phyloP scores from a whole-genome alignment of 2,329 filamentous ascomycete species.

The Beauveria bassiana region DNA sequence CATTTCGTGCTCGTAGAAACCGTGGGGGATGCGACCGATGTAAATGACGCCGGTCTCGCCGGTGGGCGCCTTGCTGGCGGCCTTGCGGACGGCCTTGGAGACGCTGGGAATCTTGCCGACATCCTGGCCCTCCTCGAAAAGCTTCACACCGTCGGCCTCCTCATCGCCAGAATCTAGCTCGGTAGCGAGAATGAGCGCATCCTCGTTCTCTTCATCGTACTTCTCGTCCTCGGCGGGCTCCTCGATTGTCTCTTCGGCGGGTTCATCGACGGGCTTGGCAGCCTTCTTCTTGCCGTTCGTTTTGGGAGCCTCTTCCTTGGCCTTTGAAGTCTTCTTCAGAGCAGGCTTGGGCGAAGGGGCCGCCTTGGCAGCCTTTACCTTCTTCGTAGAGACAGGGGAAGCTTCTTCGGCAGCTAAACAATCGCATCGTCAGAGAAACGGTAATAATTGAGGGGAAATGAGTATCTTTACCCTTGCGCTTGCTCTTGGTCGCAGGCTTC shows the following conservation, averaged over 20 bases:
- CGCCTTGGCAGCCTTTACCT: constrained; percentile 23
- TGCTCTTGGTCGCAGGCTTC: constrained; percentile 29
- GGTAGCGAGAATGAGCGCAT: constrained; percentile 35
- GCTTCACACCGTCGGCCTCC: constrained; percentile 27
- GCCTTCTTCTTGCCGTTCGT: constrained; percentile 14
- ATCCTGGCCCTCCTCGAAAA: constrained; percentile 41
- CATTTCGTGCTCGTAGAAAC: constrained; percentile 98
- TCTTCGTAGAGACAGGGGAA: constrained; percentile 37
- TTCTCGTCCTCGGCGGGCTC: constrained; percentile 18
- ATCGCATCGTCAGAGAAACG: constrained; percentile 17
- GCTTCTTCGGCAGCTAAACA: constrained; percentile 34
- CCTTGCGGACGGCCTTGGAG: constrained; percentile 36
- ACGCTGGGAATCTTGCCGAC: constrained; percentile 44
- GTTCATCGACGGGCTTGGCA: constrained; percentile 17
- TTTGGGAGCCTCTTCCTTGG: constrained; percentile 21
- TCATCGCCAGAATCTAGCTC: constrained; percentile 37
- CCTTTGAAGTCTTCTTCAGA: constrained; percentile 25
- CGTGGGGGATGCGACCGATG: constrained; percentile 79
- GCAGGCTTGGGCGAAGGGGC: constrained; percentile 18
- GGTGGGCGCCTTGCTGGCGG: constrained; percentile 27
- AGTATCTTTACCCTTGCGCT: constrained; percentile 28
- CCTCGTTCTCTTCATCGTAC: constrained; percentile 31
- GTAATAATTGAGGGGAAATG: constrained; percentile 13
- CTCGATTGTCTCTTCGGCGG: constrained; percentile 17
- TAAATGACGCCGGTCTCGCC: constrained; percentile 74